Evolutionary conservation across 1,284 basidiomycete genomes (phyloP), one percentile per base, ranked within the genome.

Genomic region (Agroathelia rolfsii): DNA sequence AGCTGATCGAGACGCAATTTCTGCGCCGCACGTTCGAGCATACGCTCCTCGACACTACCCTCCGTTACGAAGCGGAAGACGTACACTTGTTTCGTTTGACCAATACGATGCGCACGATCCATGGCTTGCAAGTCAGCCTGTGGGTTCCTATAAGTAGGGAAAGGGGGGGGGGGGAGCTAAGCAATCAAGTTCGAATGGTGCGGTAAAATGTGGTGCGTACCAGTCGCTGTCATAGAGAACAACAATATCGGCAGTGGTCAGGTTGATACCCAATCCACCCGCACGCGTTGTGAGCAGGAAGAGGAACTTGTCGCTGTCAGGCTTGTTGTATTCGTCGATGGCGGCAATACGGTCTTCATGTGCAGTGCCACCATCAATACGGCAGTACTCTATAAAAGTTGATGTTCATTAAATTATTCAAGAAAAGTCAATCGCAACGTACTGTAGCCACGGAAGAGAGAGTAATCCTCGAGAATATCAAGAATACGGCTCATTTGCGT

Each of bases 111-210:
- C 0, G 94, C 94, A 43, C 94, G 86, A 54, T 98, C 94, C 95
- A 98, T 97, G 5, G 95, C 95, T 56, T 98, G 95, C 36, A 98
- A 56, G 64, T 99, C 95, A 3, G 94, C 94, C 60, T 99, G 94
- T 1, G 95, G 94, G 56, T 98, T 98, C 84, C 83, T 86, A 44
- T 24, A 28, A 22, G 19, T 34, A 30, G 46, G 14, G 27, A 15
- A 39, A 47, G 14, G 32, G 56, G 36, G 14, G 13, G 9, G 12
- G 30, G 15, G 13, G 23, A 14, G 4, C 32, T 12, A 21, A 24
- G 10, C 5, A 20, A n/a, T 12, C 22, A 24, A n/a, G n/a, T n/a
- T n/a, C n/a, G n/a, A n/a, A 4, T 3, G 14, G 12, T 20, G 12
- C 6, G 26, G n/a, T 14, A 12, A 29, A 32, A 28, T 17, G 32